A percentile compares a stretch with the other conserved stretches of the same genome.
These are phyloP conservation scores for Ottelia alismoides DNA, from an alignment of 106 monocot genomes.

Conservation along the genomic window DNA sequence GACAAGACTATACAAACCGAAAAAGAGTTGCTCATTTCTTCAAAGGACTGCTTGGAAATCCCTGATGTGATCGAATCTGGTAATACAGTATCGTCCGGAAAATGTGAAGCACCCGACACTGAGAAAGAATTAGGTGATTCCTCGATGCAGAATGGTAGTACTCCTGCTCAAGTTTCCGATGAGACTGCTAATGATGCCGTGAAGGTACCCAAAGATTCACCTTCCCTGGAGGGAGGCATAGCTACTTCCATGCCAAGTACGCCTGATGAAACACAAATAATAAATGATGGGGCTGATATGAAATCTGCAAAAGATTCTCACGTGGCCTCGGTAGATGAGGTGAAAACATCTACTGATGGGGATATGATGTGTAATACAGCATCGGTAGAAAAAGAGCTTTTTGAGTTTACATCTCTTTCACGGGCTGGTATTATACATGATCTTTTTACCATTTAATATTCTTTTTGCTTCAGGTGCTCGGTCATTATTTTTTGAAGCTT, in stretches of 20 bases:
- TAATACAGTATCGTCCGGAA: conserved; percentile 2
- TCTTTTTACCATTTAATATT: no score
- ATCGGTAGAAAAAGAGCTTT: no score
- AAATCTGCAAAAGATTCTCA: no score
- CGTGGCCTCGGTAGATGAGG: no score
- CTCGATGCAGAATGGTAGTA: conserved; percentile 4
- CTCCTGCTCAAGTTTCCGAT: neutral
- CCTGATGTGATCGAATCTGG: conserved; percentile 8
- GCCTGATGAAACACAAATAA: conserved; percentile 8
- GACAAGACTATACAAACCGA: conserved; percentile 8
- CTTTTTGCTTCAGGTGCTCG: no score
- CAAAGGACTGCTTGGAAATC: conserved; percentile 10
- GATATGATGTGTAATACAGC: no score
- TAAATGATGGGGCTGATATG: conserved; percentile 7
- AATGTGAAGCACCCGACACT: conserved; percentile 1
- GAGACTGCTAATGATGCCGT: neutral
- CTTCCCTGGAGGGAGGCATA: conserved; percentile 7
- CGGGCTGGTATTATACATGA: no score
- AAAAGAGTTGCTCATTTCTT: conserved; percentile 14
- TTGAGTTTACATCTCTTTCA: no score
- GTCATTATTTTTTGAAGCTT: no score
- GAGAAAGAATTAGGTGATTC: conserved; percentile 2
- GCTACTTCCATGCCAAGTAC: neutral
- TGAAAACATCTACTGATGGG: no score
- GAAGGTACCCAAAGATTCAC: conserved; percentile 6